Base-by-base conservation (phyloP, 148 eudicot genomes). In the Rhododendron mucronatum region DNA sequence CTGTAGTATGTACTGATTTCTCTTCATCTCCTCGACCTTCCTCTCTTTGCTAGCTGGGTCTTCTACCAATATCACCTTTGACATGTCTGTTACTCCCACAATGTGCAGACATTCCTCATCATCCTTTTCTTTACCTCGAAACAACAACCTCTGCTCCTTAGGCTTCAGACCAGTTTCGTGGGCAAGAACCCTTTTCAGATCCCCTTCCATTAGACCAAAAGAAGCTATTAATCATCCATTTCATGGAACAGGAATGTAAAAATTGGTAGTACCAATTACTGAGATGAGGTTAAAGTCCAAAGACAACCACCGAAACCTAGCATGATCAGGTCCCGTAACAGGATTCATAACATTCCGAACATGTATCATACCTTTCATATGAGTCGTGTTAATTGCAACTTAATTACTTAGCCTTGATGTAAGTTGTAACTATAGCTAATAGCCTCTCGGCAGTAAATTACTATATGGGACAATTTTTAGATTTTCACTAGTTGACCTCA, bases 41-140 rank as follows among this genome's bases (percentile, higher is more conserved):
- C 51, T 84, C 81, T 88, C 87, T 80, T 84, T 88, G 85, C 87
- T 88, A 9, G 89, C 89, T 9, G 85, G 89, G 63, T 85, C 89
- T 76, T 88, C 89, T 82, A 85, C 21, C 30, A 88, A 81, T 26
- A 88, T 82, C 69, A 88, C 85, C 82, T 88, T 88, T 77, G 90
- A 88, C 90, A 86, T 48, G 83, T 88, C 86, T 86, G 47, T 47
- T 69, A 88, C 71, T 37, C 88, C 90, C 33, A 50, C 85, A 78
- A 88, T 88, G 69, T 88, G 87, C 74, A 88, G 45, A 57, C 77
- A 82, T 84, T 88, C 89, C 47, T 59, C 82, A 26, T 88, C 89
- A 23, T 44, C 67, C 79, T 88, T 84, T 57, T 85, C 85, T 88
- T 85, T 88, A 69, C 89, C 90, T 88, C 86, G 65, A 55, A 85